Base-by-base conservation (phyloP, 1,284 basidiomycete species). In the Ceratobasidium sp. region DNA sequence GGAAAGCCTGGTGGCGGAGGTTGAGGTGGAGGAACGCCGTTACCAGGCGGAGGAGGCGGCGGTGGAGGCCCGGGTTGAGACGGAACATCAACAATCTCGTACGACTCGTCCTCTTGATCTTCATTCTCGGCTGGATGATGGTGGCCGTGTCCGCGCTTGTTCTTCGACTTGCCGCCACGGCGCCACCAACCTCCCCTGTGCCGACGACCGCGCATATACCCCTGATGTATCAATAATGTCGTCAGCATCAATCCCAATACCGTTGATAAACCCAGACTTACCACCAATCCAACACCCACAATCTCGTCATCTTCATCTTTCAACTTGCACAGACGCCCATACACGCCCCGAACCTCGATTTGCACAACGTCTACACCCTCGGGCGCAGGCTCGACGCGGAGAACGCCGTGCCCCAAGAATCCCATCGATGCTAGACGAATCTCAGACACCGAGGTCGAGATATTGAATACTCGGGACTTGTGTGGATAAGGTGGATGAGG, bases 161-260 rank as follows among this genome's bases (percentile, higher is more conserved):
- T 57, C 67, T 43, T 40, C 52, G 51, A 32, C 40, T 32, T 43
- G 56, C 37, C 69, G 9, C 61, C 61, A 64, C 37, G 61, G 11
- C 17, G 61, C 54, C 49, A 46, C 69, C 56, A 46, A 19, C 56
- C 54, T 44, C 40, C 15, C 15, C 56, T 34, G 59, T n/a, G 69
- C 37, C 56, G 25, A 46, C 43, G 69, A 46, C 56, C 54, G 32
- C 43, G 69, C 69, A 71, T 71, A 71, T 71, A 71, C 49, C 69
- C 69, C 69, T 71, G 32, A 68, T 17, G 11, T 8, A 51, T 13
- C n/a, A n/a, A n/a, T n/a, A n/a, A n/a, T n/a, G n/a, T 51, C 17
- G 11, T 51, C 49, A 51, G 49, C 49, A 37, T 37, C 37, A 37
- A 37, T 8, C 37, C 8, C 37, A 22, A n/a, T 32, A 34, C 34